Base-by-base conservation (phyloP, 805 yeast genomes). In the Suhomyces sp. region DNA sequence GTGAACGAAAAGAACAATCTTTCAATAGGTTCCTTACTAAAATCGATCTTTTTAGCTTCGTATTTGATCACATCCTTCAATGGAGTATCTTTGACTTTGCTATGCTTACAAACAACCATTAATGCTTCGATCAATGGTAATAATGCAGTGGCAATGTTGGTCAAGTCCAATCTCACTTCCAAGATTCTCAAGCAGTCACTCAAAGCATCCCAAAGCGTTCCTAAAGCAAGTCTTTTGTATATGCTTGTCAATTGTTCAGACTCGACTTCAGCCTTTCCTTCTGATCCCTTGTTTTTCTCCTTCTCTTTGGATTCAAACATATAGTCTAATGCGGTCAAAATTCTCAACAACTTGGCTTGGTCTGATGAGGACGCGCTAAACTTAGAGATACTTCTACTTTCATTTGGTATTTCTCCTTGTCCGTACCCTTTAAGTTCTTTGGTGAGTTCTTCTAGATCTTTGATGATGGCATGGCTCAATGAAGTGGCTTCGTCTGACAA, bases 91-190 rank as follows among this genome's bases (percentile, higher is more conserved):
- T 78, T 80, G 40, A 83, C 85, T 54, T 80, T 80, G 58, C 89
- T 82, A 62, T 89, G 96, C 62, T 92, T 92, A 69, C 97, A 91
- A n/a, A 94, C 94, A 47, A 93, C 96, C 96, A 94, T 90, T 51
- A 94, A 75, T 0, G 97, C 85, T 65, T 93, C 99, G 54, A 93
- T 89, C 54, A 91, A 68, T 0, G 98, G 97, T 21, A 93, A 73
- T 21, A 92, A 69, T 0, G 89, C 86, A 1, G 96, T 86, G 0
- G 96, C 91, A 44, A 89, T 82, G 46, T 61, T 66, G 1, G 65
- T 51, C 56, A 85, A 69, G 13, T 75, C 74, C 13, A 79, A 76
- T 40, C 80, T 79, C 20, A 79, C 83, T 61, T 86, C 93, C 52
- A 88, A 72, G 5, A 79, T 75, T 41, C 82, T 69, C 60, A 90